A percentile compares a stretch with the other conserved stretches of the same genome.
Conservation (phyloP, 208 protist species). For the Leishmania tropica region DNA sequence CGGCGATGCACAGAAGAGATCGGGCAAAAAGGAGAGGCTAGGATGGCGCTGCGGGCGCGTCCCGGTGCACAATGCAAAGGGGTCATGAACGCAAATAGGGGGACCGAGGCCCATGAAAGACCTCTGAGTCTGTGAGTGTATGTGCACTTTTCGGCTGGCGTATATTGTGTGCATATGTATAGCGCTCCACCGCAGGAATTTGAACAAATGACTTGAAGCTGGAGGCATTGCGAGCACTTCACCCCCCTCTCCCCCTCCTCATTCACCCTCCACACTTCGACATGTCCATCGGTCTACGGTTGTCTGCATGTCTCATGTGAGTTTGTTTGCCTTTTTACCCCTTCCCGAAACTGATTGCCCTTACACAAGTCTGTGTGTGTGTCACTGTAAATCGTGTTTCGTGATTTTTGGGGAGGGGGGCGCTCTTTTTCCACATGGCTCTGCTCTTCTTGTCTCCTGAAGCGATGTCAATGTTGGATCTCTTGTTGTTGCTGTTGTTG, state of each 20-base stretch:
- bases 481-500: slow-evolving; percentile 3
- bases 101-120: neutral
- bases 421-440: neutral
- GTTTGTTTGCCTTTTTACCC: neutral
- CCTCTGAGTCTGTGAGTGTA: neutral
- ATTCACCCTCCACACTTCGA: neutral
- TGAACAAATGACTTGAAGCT: neutral
- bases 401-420: no score
- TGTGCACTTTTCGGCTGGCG: slow-evolving; percentile 2
- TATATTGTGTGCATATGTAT: neutral
- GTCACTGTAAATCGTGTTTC: neutral
- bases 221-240: neutral
- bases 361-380: neutral
- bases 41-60: neutral
- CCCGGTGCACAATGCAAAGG: neutral
- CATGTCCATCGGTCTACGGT: neutral
- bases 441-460: slow-evolving; percentile 11
- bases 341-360: neutral
- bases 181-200: neutral
- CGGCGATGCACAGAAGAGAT: neutral
- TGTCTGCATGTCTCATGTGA: neutral
- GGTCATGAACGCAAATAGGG: neutral
- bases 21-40: neutral
- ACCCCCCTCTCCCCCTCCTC: neutral
- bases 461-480: neutral